Evolutionary conservation across 306 rosid species (phyloP).

Genomic region (Medicago lupulina): DNA sequence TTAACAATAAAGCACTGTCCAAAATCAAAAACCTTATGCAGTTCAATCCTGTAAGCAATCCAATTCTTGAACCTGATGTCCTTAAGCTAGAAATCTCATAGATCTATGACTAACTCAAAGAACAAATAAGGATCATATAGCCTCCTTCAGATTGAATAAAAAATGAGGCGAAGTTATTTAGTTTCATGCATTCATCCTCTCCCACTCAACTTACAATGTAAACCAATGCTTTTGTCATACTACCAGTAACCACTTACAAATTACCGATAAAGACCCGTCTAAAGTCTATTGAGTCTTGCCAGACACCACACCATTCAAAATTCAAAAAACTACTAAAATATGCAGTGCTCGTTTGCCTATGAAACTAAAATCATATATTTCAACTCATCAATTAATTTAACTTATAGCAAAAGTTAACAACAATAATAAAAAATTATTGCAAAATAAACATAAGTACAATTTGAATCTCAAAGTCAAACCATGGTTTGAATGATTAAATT

Average conservation of each 20-base stretch:
- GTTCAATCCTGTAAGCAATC: not conserved
- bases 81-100: conserved; percentile 22
- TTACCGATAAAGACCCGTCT: not conserved
- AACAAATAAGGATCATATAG: conserved; percentile 16
- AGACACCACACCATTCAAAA: conserved; percentile 6
- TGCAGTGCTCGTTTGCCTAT: not conserved
- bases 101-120: conserved; percentile 10
- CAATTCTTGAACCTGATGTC: conserved; percentile 21
- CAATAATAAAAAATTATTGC: not conserved
- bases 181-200: not conserved
- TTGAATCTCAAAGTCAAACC: not conserved
- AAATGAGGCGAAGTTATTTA: conserved; percentile 14
- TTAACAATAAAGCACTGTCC: not conserved
- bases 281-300: not conserved
- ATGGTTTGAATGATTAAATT: conserved; percentile 25
- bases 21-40: conserved; percentile 30
- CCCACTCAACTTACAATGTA: not conserved
- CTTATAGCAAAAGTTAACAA: not conserved
- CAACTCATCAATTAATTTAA: conserved; percentile 12
- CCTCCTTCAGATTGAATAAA: not conserved
- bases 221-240: conserved; percentile 5
- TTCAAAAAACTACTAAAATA: conserved; percentile 8
- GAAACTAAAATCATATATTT: conserved; percentile 27
- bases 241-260: not conserved
- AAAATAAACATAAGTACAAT: not conserved